A percentile compares a stretch with the other conserved stretches of the same genome.
phyloP scores from a whole-genome alignment of 2,329 filamentous ascomycete species.

The Monosporascus sp. region DNA sequence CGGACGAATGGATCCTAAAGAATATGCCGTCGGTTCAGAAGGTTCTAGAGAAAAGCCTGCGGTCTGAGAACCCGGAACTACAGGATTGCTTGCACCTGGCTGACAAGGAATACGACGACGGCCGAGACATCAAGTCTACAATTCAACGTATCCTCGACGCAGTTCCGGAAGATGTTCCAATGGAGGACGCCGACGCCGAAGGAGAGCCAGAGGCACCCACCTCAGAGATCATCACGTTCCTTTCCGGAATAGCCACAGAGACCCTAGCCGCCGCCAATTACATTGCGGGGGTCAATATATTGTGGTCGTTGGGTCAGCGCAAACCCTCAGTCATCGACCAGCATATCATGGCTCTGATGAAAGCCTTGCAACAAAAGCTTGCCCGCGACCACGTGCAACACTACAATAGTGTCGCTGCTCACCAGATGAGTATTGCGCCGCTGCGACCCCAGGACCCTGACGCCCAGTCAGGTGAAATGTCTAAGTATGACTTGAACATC shows the following conservation, averaged over 20 bases:
- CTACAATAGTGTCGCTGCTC: conserved; percentile 54
- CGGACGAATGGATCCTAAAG: conserved; percentile 83
- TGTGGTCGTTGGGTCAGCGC: conserved; percentile 85
- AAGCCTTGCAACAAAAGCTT: conserved; percentile 84
- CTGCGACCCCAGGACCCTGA: conserved; percentile 49
- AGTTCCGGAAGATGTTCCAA: conserved; percentile 71
- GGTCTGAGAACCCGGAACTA: conserved; percentile 83
- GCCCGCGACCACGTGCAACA: conserved; percentile 88
- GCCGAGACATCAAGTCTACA: conserved; percentile 66
- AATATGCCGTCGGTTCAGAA: conserved; percentile 77
- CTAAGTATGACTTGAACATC: conserved; percentile 76
- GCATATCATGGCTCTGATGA: conserved; percentile 85
- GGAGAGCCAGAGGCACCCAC: conserved; percentile 75
- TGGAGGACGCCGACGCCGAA: conserved; percentile 76
- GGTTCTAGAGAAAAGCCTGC: conserved; percentile 81
- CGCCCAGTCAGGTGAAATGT: conserved; percentile 53
- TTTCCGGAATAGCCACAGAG: conserved; percentile 84
- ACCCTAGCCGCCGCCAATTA: conserved; percentile 76
- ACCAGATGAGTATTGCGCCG: conserved; percentile 37
- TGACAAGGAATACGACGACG: conserved; percentile 65
- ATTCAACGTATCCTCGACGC: conserved; percentile 82
- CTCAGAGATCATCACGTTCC: conserved; percentile 79
- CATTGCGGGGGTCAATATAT: conserved; percentile 81
- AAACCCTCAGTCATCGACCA: conserved; percentile 84
- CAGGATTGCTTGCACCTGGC: conserved; percentile 84